Base-by-base conservation (phyloP, 1,284 basidiomycete genomes). In the Cryptococcus sp. region DNA sequence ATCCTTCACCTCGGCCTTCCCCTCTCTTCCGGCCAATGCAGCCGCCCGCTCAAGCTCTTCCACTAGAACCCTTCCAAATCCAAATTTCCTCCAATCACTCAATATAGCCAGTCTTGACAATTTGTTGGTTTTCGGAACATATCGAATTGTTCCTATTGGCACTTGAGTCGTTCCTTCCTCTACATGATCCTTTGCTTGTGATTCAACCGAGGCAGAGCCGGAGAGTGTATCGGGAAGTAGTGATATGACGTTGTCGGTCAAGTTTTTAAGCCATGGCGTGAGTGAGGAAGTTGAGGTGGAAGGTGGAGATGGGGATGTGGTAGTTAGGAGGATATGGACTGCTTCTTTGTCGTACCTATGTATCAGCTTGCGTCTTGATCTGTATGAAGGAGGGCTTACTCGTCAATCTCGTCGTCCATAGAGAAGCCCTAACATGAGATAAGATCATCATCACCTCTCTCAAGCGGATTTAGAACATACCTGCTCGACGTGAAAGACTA, bases 401-500 rank as follows among this genome's bases (percentile, higher is more conserved):
- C 66, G 49, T 73, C 70, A 32, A 68, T 59, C 57, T 72, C 70
- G 7, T 55, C 60, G 37, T 73, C 70, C 4, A 62, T 46, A 3
- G 64, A 54, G 46, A 69, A 73, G 10, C 67, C 67, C 65, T 70
- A 34, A n/a, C n/a, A n/a, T n/a, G n/a, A n/a, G n/a, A n/a, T n/a
- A n/a, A 10, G 9, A 18, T 34, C 16, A 41, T 41, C 39, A 34
- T 21, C 39, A 41, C 11, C 11, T 19, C 10, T 10, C 39, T 41
- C 11, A 46, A 60, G 51, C 19, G 7, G n/a, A 44, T 24, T 45
- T 37, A 22, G 21, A 39, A 49, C 64, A 45, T 34, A 72, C 72
- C 60, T 74, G 72, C 55, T 74, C 73, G 7, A 70, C 66, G 9
- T 62, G 59, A 47, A 75, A 75, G 14, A 75, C 72, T 73, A 53